These are phyloP conservation scores for Herpetomonas samuelpessoai DNA, from an alignment of 208 protist species.

Conservation along the genomic window DNA sequence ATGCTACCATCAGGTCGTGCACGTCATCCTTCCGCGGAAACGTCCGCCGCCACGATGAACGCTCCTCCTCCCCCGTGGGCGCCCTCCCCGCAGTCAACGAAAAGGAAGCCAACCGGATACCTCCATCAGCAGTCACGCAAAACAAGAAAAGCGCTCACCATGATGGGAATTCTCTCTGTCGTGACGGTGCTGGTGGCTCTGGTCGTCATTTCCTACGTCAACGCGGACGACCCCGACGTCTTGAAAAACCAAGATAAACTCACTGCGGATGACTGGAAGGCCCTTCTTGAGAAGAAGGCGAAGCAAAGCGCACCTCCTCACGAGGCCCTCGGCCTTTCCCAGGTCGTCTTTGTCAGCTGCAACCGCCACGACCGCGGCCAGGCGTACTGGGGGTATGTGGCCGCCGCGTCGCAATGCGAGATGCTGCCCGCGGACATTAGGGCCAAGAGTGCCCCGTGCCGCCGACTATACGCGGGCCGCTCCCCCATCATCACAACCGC, in stretches of 20 bases:
- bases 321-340: constrained; percentile 19
- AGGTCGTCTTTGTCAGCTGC: constrained; percentile 77
- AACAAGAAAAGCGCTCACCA: too few relatives aligned
- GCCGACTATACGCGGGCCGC: constrained; percentile 23
- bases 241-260: background rate
- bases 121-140: too few relatives aligned
- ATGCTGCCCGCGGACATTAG: constrained; percentile 15
- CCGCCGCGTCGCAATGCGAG: constrained; percentile 38
- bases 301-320: constrained; percentile 12
- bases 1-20: too few relatives aligned
- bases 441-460: constrained; percentile 17
- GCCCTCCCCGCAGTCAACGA: too few relatives aligned
- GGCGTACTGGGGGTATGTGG: constrained; percentile 63
- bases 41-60: too few relatives aligned
- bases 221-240: background rate
- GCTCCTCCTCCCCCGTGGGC: too few relatives aligned
- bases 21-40: too few relatives aligned
- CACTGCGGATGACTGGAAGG: constrained; percentile 6
- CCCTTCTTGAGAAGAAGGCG: constrained; percentile 2
- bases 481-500: constrained; percentile 3
- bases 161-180: constrained; percentile 10
- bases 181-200: constrained; percentile 2
- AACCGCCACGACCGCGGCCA: constrained; percentile 68
- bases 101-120: too few relatives aligned
- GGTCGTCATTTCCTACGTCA: background rate